Base-by-base conservation (phyloP, 2,329 filamentous ascomycete genomes). In the Mollisia scopiformis region DNA sequence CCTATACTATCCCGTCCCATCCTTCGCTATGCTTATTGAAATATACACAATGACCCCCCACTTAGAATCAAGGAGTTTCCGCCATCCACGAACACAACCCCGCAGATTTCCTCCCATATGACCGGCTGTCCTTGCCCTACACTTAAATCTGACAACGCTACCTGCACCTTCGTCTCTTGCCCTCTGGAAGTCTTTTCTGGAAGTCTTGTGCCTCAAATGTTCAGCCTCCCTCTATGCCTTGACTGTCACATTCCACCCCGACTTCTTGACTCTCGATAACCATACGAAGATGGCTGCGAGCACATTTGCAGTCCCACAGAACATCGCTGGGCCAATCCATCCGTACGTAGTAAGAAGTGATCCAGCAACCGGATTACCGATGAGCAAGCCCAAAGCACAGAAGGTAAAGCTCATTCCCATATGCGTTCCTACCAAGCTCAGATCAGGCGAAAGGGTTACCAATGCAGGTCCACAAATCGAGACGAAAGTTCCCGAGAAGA, bases 401-500 rank as follows among this genome's bases (percentile, higher is more conserved):
- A 91, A 87, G 1, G 86, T 87, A 27, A 67, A 66, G 10, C 43
- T 58, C 65, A 69, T 69, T 0, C 67, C 66, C 59, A 92, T 78
- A 21, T 89, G 77, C 0, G 87, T 82, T 0, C 89, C 86, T 0
- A 80, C 78, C 6, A 92, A 75, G 0, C 83, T 83, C 47, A 67
- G 33, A 28, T 69, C 66, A 10, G 62, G 63, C 1, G 64, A 66
- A 11, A 70, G 16, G 10, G 55, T 61, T 1, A 58, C 60, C 2
- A 69, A 13, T 4, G 59, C 54, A 3, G 66, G 63, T 4, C 55
- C 63, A 27, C 52, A 43, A 14, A 68, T 55, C 10, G 58, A 61
- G 6, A 90, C 83, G 66, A 87, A 88, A 1, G 84, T 84, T 11
- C 89, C 89, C 0, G 84, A 86, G 33, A 82, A 81, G 71, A 91